Evolutionary conservation across 2,329 filamentous ascomycete genomes (phyloP).

Genomic region (Blumeriella jaapii): DNA sequence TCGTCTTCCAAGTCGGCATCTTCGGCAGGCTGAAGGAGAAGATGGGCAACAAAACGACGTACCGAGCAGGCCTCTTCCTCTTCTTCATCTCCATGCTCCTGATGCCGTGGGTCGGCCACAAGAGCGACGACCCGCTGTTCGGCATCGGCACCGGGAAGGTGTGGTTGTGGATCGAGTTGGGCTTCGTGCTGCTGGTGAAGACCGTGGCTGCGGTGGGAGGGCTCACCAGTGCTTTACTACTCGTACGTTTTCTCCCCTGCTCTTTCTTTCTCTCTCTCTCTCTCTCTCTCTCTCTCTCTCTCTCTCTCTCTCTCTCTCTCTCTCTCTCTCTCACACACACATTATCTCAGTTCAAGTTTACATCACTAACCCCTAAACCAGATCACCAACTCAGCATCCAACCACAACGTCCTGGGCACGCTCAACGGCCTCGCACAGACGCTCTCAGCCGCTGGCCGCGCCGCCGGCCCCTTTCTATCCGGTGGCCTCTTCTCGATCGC

Average conservation of each 20-base stretch:
- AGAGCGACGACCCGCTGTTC: constrained; percentile 43
- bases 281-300: too few relatives aligned
- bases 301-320: too few relatives aligned
- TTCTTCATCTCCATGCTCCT: constrained; percentile 73
- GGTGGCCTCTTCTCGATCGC: constrained; percentile 78
- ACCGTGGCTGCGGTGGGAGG: constrained; percentile 87
- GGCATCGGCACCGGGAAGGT: constrained; percentile 50
- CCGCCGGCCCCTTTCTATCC: constrained; percentile 78
- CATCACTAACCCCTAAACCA: too few relatives aligned
- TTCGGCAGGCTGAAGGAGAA: constrained; percentile 70
- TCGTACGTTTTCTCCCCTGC: constrained; percentile 46
- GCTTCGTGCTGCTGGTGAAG: constrained; percentile 70
- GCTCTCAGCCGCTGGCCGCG: constrained; percentile 79
- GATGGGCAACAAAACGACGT: constrained; percentile 77
- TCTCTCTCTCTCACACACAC: too few relatives aligned
- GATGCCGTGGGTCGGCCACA: constrained; percentile 84
- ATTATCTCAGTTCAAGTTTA: too few relatives aligned
- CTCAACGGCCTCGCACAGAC: constrained; percentile 92
- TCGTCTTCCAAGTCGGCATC: constrained; percentile 77
- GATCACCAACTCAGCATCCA: constrained; percentile 90
- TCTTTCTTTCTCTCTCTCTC: not conserved
- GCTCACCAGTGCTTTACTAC: constrained; percentile 74
- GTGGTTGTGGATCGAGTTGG: constrained; percentile 75
- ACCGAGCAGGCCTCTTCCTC: constrained; percentile 65
- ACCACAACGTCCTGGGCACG: constrained; percentile 73